Base-by-base conservation (phyloP, 345 rosid genomes). In the Acer saccharum region DNA sequence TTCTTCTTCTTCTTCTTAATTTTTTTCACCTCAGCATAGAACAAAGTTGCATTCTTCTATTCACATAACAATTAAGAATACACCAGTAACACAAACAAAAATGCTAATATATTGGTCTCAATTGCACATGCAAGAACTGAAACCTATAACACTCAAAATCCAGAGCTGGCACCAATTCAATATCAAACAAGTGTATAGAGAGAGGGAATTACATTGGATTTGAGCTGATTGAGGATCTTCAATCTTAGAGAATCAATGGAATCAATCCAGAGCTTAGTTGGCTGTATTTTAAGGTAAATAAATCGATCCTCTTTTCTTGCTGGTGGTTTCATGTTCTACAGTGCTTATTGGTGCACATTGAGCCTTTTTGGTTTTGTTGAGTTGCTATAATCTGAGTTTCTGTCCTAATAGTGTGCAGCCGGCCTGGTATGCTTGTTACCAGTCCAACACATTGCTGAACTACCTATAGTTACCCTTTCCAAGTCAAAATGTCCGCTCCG, bases 201-300 rank as follows among this genome's bases (percentile, higher is more conserved):
- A 39, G 43, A 39, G 67, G 64, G n/a, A 63, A 71, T 81, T 85
- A 90, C 97, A 83, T 94, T 94, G 82, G 98, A 91, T 88, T 92
- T 94, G 77, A 94, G 95, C 90, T 94, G 95, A 76, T 92, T 92
- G 78, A 94, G 89, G 85, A 94, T 92, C 85, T 90, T 90, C 78
- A 90, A 86, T 65, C 98, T 23, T 23, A 23, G 25, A 23, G 25
- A 23, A 23, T 23, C 25, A 23, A 23, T 23, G 25, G 25, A 23
- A 23, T 23, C 25, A 23, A 23, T 23, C 25, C 25, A 23, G 25
- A 23, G 25, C 25, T 23, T 23, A 23, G 25, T 23, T 23, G 25
- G 25, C 25, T 23, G 25, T 23, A 23, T 23, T 23, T 23, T 23
- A 23, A 23, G 25, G 25, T 23, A 23, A 23, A 23, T 23, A 23